These are phyloP conservation scores for Phaeophleospora eucalypticola DNA, from an alignment of 2,329 filamentous ascomycete genomes.

Conservation along the genomic window DNA sequence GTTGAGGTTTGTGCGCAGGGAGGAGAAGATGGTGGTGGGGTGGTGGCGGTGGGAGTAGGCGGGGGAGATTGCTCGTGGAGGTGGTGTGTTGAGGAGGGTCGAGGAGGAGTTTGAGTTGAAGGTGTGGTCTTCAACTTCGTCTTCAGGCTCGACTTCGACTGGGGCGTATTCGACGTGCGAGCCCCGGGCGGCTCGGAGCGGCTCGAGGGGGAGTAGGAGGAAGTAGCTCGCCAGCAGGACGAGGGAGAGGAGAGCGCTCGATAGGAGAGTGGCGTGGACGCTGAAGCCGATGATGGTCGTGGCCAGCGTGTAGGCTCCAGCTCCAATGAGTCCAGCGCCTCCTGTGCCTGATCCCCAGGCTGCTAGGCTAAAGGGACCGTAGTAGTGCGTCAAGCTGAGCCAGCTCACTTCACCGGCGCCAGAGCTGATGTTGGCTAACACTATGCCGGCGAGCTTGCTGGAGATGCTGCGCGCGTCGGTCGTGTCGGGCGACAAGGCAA, in stretches of 20 bases:
- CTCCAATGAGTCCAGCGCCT: slow-evolving; percentile 79
- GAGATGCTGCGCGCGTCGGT: slow-evolving; percentile 53
- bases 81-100: slow-evolving; percentile 4
- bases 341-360: slow-evolving; percentile 92
- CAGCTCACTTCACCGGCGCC: slow-evolving; percentile 90
- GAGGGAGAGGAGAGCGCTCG: slow-evolving; percentile 72
- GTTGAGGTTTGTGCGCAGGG: slow-evolving; percentile 41
- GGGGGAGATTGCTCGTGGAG: slow-evolving; percentile 8
- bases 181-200: slow-evolving; percentile 50
- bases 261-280: slow-evolving; percentile 69
- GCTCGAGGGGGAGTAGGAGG: slow-evolving; percentile 65
- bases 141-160: too few relatives aligned
- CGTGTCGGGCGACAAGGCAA: slow-evolving; percentile 68
- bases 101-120: too few relatives aligned
- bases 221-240: slow-evolving; percentile 89
- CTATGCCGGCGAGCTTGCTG: slow-evolving; percentile 75
- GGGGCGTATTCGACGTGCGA: slow-evolving; percentile 52
- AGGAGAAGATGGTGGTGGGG: slow-evolving; percentile 26
- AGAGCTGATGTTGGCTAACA: slow-evolving; percentile 77
- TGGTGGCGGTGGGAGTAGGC: too few relatives aligned
- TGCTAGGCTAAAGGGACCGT: slow-evolving; percentile 79
- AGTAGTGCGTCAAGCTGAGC: slow-evolving; percentile 86
- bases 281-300: slow-evolving; percentile 75
- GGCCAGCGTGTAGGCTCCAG: slow-evolving; percentile 79
- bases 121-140: too few relatives aligned